Percentiles rank a stretch among this genome's conserved stretches.
These are phyloP conservation scores for Aspergillus olivimuriae DNA, from an alignment of 495 filamentous ascomycete species.

Conservation along the genomic window DNA sequence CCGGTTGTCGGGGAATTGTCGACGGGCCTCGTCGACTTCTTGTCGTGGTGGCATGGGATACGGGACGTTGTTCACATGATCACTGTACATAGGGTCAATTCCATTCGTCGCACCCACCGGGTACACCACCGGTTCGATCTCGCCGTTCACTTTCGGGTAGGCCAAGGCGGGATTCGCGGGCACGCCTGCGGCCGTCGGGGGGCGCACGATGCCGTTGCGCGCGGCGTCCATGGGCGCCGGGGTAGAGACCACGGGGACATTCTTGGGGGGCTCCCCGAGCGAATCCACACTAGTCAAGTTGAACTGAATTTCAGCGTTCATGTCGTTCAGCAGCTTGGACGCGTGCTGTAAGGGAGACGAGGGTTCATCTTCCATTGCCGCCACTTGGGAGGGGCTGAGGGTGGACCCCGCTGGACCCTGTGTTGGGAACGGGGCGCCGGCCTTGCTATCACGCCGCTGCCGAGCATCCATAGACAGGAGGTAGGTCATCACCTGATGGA, in stretches of 20 bases:
- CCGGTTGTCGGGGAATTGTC: slow-evolving; percentile 46
- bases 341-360: slow-evolving; percentile 82
- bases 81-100: slow-evolving; percentile 90
- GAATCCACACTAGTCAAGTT: slow-evolving; percentile 71
- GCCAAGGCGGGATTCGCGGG: slow-evolving; percentile 43
- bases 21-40: slow-evolving; percentile 46
- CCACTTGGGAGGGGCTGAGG: slow-evolving; percentile 38
- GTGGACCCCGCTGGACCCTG: slow-evolving; percentile 28
- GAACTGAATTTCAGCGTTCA: slow-evolving; percentile 71
- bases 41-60: slow-evolving; percentile 62
- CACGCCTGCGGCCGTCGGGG: slow-evolving; percentile 40
- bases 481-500: slow-evolving; percentile 68
- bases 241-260: slow-evolving; percentile 37
- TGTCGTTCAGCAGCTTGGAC: slow-evolving; percentile 77
- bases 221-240: slow-evolving; percentile 35
- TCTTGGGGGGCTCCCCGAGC: slow-evolving; percentile 65
- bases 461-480: slow-evolving; percentile 60
- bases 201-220: slow-evolving; percentile 33
- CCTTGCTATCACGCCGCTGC: slow-evolving; percentile 55
- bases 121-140: slow-evolving; percentile 80
- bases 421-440: slow-evolving; percentile 39
- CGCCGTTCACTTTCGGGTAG: slow-evolving; percentile 48
- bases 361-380: slow-evolving; percentile 58
- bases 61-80: slow-evolving; percentile 89
- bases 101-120: slow-evolving; percentile 83